Evolutionary conservation across 371 early-diverging fungal species (phyloP), one percentile per base, ranked within the genome.

Genomic region (Syncephalastrum sp.): DNA sequence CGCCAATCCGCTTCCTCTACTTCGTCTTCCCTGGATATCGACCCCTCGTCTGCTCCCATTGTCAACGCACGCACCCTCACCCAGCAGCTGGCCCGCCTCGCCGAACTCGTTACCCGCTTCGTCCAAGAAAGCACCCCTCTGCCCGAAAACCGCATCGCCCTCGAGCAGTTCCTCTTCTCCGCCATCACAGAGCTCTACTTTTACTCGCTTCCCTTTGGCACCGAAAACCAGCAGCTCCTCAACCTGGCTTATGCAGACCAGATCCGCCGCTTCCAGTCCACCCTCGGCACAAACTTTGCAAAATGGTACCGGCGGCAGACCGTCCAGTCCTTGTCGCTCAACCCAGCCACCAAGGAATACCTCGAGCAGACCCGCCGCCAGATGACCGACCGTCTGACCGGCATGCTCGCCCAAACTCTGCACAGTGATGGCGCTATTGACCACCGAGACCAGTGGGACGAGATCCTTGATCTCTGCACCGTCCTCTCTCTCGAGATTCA

Each of bases 281-380:
- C 79, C 5, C 45, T 79, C 4, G 79, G 79, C 4, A 56, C 70
- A 13, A 72, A 79, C 47, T 74, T 75, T 61, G 76, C 79, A 16
- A 73, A 75, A 47, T 79, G 79, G 79, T 79, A 75, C 42, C 63
- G 79, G 27, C 66, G 72, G 46, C 79, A 79, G 49, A 79, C 79
- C 12, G 74, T 79, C 5, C 79, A 75, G 19, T 76, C 76, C 1
- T 53, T 79, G 1, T 69, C 79, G 10, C 61, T 75, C 10, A 75
- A 79, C 42, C 75, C 76, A 14, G 79, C 74, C 14, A 73, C 79
- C 47, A 73, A 74, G 48, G 76, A 73, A 47, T 72, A 75, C 46
- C 65, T 79, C 21, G 54, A 66, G 27, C 59, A 67, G 16, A 65
- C 67, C 57, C 70, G 69, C 49, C 56, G 43, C 7, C 60, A 68